phyloP scores from a whole-genome alignment of 2,329 filamentous ascomycete genomes.

The Fusarium sp. region DNA sequence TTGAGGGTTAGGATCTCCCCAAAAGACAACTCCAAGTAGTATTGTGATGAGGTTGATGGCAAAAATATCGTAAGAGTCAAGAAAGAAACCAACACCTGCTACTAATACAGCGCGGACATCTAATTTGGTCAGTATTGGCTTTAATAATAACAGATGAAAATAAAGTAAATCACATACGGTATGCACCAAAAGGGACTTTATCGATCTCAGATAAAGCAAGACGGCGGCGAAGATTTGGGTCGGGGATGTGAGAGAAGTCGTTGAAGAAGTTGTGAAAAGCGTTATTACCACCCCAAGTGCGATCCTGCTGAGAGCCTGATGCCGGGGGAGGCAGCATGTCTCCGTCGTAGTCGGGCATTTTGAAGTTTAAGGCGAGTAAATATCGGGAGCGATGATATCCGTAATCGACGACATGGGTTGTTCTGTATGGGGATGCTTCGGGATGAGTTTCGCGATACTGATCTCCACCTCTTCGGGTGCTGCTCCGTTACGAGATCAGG shows the following conservation, averaged over 20 bases:
- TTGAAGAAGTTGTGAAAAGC: constrained; percentile 81
- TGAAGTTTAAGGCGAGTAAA: constrained; percentile 34
- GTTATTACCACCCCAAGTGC: constrained; percentile 69
- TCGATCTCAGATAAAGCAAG: constrained; percentile 82
- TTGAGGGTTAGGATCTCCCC: constrained; percentile 57
- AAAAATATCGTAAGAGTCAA: constrained; percentile 84
- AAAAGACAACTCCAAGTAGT: constrained; percentile 81
- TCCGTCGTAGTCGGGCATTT: constrained; percentile 46
- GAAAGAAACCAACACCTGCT: constrained; percentile 84
- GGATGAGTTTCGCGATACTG: constrained; percentile 26
- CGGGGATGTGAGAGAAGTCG: constrained; percentile 70
- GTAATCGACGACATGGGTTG: constrained; percentile 42
- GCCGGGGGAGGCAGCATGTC: constrained; percentile 55
- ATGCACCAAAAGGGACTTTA: constrained; percentile 79
- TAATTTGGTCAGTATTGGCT: constrained; percentile 31
- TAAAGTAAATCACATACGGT: constrained; percentile 55
- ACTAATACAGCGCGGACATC: constrained; percentile 78
- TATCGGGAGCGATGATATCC: constrained; percentile 35
- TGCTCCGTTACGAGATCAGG: constrained; percentile 6
- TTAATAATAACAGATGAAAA: not conserved
- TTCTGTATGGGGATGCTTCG: constrained; percentile 13
- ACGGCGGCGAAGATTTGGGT: constrained; percentile 80
- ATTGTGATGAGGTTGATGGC: constrained; percentile 78
- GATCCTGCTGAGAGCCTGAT: constrained; percentile 43
- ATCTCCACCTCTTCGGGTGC: constrained; percentile 30